phyloP scores from a whole-genome alignment of 2,329 filamentous ascomycete species.

The Thermomyces lanuginosus region DNA sequence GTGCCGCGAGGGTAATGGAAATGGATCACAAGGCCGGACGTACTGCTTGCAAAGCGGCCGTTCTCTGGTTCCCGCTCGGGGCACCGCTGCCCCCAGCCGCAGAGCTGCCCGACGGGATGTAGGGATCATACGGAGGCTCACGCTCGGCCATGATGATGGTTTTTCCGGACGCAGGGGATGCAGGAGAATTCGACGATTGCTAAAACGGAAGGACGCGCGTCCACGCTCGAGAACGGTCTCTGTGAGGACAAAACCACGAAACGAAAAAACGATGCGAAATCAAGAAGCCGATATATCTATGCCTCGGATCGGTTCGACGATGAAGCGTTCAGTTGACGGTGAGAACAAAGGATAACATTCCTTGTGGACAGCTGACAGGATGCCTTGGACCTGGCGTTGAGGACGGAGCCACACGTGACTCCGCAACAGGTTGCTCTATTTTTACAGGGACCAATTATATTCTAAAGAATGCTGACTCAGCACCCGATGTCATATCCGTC shows the following conservation, averaged over 20 bases:
- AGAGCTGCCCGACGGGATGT: constrained; percentile 55
- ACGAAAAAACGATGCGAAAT: not conserved
- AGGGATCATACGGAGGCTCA: constrained; percentile 66
- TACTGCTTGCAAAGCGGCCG: constrained; percentile 70
- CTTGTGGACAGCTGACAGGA: too few species aligned
- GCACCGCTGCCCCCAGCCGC: constrained; percentile 36
- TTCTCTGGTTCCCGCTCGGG: constrained; percentile 44
- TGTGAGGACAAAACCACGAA: not conserved
- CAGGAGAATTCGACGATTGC: not conserved
- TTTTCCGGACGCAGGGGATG: constrained; percentile 1
- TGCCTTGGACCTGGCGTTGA: too few species aligned
- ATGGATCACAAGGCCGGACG: constrained; percentile 27
- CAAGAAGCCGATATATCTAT: not conserved
- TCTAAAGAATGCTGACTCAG: too few species aligned
- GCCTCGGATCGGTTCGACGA: too few species aligned
- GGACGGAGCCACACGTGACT: too few species aligned
- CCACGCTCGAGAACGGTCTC: not conserved
- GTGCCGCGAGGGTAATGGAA: not conserved
- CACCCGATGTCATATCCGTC: too few species aligned
- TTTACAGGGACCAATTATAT: too few species aligned
- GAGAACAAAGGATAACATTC: too few species aligned
- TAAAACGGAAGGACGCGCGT: constrained; percentile 1
- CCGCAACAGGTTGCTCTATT: too few species aligned
- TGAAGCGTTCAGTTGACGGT: too few species aligned
- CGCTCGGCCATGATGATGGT: constrained; percentile 38